Evolutionary conservation across 306 rosid genomes (phyloP).

Genomic region (apple (Malus domestica)): ASM211411v1 NC_041803.1:4650001-4650500

Average conservation of each 20-base stretch:
- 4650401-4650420: constrained; percentile 57
- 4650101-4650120: constrained; percentile 32
- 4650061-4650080: constrained; percentile 37
- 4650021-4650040: constrained; percentile 53
- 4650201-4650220: constrained; percentile 76
- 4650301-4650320: constrained; percentile 54
- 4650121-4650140: constrained; percentile 81
- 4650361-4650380: constrained; percentile 63
- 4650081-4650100: constrained; percentile 47
- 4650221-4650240: constrained; percentile 61
- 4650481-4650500: constrained; percentile 85
- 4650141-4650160: constrained; percentile 89
- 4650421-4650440: constrained; percentile 64
- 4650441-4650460: constrained; percentile 66
- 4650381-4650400: constrained; percentile 61
- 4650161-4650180: constrained; percentile 57
- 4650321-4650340: constrained; percentile 69
- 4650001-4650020: constrained; percentile 57
- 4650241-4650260: constrained; percentile 87
- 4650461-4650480: constrained; percentile 83
- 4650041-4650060: constrained; percentile 53
- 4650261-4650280: constrained; percentile 68
- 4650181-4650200: constrained; percentile 77
- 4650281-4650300: constrained; percentile 56
- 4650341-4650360: constrained; percentile 75